Evolutionary conservation across 441 rosid genomes (phyloP), one percentile per base, ranked within the genome.

Genomic region (Corymbia citriodora): DNA sequence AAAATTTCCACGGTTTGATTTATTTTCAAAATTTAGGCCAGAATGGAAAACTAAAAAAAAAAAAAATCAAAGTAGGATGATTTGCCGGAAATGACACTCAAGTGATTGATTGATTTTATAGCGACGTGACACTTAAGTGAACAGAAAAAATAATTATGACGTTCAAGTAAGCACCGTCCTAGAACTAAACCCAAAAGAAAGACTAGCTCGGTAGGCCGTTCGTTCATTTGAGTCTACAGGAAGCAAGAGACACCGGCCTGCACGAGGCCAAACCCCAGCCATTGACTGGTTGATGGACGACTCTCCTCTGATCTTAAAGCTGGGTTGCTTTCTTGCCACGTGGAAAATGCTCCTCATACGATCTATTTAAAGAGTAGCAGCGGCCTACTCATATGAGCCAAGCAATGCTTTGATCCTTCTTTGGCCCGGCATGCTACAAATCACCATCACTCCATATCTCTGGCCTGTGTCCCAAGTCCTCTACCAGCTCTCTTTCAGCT

Each of bases 301-400:
- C 45, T 17, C 7, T 33, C 79, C 45, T 70, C 79, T 70, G 45
- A 70, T 10, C 79, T 40, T 2, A 8, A 45, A 70, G 85, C 85
- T 23, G n/a, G 29, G n/a, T 79, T 45, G 85, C 52, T 45, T 21
- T 4, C 85, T 79, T 79, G 85, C 85, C 85, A 45, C 2, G 52
- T 45, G 53, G 23, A 45, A 45, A 79, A 45, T 25, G 17, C 27
- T 16, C 11, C 8, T 11, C 23, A 1, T 31, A 2, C 5, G 79
- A 68, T 12, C 3, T 7, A 6, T 63, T 7, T 14, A 2, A 3
- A 13, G 10, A 31, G 4, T 21, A 31, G 7, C 10, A 0, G 31
- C 40, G 33, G 40, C 6, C 40, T 25, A 25, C 63, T 59, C n/a
- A 25, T 59, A 68, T 33, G 70, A 29, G 12, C 70, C 0, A 40